Evolutionary conservation across 106 monocot genomes (phyloP).

Genomic region (Gastrodia elata): DNA sequence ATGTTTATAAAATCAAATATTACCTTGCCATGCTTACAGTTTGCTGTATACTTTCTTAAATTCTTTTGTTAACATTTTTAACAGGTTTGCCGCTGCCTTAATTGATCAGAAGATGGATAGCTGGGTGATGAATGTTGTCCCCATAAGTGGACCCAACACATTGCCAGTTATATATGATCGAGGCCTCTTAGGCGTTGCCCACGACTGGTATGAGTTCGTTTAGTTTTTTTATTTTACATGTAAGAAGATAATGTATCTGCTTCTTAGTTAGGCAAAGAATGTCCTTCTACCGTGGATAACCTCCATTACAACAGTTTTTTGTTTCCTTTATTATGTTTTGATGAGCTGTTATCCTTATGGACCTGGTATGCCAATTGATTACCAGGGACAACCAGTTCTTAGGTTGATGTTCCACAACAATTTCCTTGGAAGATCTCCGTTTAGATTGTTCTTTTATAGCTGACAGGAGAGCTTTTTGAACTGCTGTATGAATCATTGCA

Average conservation of each 20-base stretch:
- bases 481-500: not conserved
- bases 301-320: not conserved
- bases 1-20: not conserved
- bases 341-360: conserved; percentile 2
- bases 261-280: not conserved
- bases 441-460: not conserved
- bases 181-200: conserved; percentile 73
- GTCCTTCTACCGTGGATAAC: not conserved
- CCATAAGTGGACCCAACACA: conserved; percentile 68
- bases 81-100: conserved; percentile 85
- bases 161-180: conserved; percentile 91
- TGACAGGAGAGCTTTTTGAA: not conserved
- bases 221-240: not conserved
- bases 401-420: not conserved
- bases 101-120: conserved; percentile 53
- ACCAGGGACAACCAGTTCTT: not conserved
- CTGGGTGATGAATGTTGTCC: conserved; percentile 95
- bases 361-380: not conserved
- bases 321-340: not conserved
- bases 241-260: not conserved
- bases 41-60: not conserved
- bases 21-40: not conserved
- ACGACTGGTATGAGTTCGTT: conserved; percentile 69
- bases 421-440: not conserved
- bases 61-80: not conserved